Base-by-base conservation (phyloP, 2,329 filamentous ascomycete genomes). In the Aureobasidium mangrovei region DNA sequence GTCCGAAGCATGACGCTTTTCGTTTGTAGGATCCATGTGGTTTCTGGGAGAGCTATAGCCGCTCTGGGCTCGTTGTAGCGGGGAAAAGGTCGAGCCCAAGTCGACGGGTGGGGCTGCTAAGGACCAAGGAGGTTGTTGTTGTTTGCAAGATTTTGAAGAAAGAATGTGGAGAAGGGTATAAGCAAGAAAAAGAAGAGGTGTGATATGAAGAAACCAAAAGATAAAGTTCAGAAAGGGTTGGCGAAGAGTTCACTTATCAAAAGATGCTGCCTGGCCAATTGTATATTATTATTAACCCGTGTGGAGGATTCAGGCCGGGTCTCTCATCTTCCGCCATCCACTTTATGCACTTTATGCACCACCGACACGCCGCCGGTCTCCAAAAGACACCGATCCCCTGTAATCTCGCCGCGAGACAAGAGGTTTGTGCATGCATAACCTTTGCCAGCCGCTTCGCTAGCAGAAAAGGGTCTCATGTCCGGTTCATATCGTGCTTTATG, bases 11-110 rank as follows among this genome's bases (percentile, higher is more conserved):
- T 43, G 9, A 9, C 44, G 39, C n/a, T 32, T 31, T 4, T 53
- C 38, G 9, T 42, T 26, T 24, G 40, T 18, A 7, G 47, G 18
- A 51, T 51, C 47, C 47, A 51, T 51, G 7, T 28, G 27, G 18
- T 33, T n/a, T 35, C 29, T 28, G 10, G 10, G 42, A 12, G 48
- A 38, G 39, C 32, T 53, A 43, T 38, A 53, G 49, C 49, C 49
- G 40, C 49, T 40, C 40, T 26, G 32, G 40, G 49, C 49, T 53
- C 7, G 33, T n/a, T 44, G 31, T 36, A 31, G 18, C 40, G 39
- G 40, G 49, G 49, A 26, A 46, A 38, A 18, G 36, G 24, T 35
- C 32, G 32, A 7, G 32, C 10, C 10, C 32, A 35, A 35, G 32
- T 7, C 32, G 32, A 18, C 18, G 18, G 18, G 18, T 18, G 18